Conservation (phyloP, 805 yeast genomes). For the Metschnikowia chrysomelidarum region DNA sequence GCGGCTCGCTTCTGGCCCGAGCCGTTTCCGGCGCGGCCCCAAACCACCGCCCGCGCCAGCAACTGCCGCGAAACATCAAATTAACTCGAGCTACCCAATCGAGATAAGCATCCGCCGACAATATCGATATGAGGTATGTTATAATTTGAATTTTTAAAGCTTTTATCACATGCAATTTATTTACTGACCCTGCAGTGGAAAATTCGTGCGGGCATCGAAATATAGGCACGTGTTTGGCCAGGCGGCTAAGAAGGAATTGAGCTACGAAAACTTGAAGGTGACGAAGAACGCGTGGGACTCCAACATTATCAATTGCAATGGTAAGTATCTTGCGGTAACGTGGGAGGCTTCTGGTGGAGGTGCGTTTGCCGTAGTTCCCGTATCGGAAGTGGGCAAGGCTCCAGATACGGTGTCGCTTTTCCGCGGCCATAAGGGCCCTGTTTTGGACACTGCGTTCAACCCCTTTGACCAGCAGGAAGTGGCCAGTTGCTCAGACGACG, state of each 20-base stretch:
- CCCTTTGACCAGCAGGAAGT: constrained; percentile 74
- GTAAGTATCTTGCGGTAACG: constrained; percentile 79
- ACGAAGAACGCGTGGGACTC: constrained; percentile 97
- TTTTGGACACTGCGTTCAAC: constrained; percentile 91
- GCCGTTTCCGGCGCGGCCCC: too few species aligned
- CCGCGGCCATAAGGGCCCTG: constrained; percentile 94
- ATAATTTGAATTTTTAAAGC: too few species aligned
- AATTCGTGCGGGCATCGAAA: constrained; percentile 94
- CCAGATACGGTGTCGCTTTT: constrained; percentile 93
- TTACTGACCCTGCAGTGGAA: too few species aligned
- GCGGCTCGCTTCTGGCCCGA: too few species aligned
- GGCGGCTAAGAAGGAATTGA: constrained; percentile 63
- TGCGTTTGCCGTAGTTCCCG: constrained; percentile 91
- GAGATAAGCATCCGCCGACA: too few species aligned
- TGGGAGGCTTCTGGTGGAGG: constrained; percentile 98
- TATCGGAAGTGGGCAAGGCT: constrained; percentile 81
- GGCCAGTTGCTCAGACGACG: constrained; percentile 29
- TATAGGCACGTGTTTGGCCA: constrained; percentile 97
- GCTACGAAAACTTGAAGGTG: constrained; percentile 71
- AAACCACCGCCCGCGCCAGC: too few species aligned
- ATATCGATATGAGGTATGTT: too few species aligned
- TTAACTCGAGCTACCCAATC: too few species aligned
- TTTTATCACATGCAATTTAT: too few species aligned
- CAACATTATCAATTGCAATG: constrained; percentile 81
- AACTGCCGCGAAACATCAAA: too few species aligned